Evolutionary conservation across 2,329 filamentous ascomycete species (phyloP), one percentile per base, ranked within the genome.

Genomic region (Metarhizium humberi): DNA sequence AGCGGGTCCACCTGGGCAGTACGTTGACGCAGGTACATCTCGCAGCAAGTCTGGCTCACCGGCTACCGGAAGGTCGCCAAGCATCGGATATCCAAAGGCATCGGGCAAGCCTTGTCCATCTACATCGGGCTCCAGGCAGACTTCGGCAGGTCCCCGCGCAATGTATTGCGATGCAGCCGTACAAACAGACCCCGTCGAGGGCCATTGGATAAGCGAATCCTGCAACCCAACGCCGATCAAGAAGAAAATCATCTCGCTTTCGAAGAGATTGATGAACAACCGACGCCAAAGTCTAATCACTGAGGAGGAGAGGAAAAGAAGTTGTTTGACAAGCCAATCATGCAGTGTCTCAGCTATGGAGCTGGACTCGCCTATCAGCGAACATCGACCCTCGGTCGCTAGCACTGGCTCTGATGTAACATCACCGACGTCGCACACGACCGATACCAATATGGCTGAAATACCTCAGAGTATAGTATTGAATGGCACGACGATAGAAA

Each of bases 1-100:
- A 10, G 60, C 66, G 8, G 71, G 63, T 4, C 66, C 68, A 6
- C 61, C 69, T 16, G 64, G 67, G 10, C 70, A 71, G 5, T 82
- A 82, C 56, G 73, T 78, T 0, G 79, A 84, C 61, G 75, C 76
- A 3, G 75, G 73, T 10, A 80, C 79, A 8, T 78, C 76, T 2
- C 71, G 77, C 56, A 79, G 78, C 64, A 77, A 80, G 57, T 79
- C 78, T 0, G 74, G 70, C 1, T 83, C 80, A 0, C 80, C 80
- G 0, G 64, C 70, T 2, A 75, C 72, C 45, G 68, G 68, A 2
- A 62, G 64, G 2, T 78, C 76, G 0, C 73, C 75, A 0, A 68
- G 66, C 11, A 63, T 70, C 0, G 51, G 60, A 3, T 64, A 65
- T 30, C 56, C 59, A 2, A 56, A 40, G 32, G 60, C 63, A 32